These are phyloP conservation scores for Chaetomium fimeti DNA, from an alignment of 495 filamentous ascomycete species.

Conservation along the genomic window DNA sequence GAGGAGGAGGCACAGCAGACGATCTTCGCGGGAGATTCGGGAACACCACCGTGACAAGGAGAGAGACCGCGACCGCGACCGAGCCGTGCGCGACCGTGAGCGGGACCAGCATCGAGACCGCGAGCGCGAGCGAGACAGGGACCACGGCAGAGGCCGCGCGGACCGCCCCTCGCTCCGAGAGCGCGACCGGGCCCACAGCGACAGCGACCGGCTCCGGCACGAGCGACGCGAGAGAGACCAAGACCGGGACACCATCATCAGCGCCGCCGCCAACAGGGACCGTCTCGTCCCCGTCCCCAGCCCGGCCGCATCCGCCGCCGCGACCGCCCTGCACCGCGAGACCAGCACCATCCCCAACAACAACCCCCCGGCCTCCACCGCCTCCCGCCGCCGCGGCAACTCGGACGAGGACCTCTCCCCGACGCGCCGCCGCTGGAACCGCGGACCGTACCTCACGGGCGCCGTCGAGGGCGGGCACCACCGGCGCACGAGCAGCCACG, in stretches of 20 bases:
- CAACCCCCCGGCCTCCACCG: background rate
- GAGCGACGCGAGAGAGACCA: conserved; percentile 7
- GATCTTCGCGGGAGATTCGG: conserved; percentile 18
- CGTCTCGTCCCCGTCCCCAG: background rate
- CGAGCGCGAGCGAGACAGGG: conserved; percentile 8
- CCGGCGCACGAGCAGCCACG: conserved; percentile 47
- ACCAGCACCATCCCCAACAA: background rate
- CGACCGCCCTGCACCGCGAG: conserved; percentile 11
- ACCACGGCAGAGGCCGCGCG: conserved; percentile 9
- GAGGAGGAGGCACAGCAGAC: conserved; percentile 11
- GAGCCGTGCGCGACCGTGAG: conserved; percentile 16
- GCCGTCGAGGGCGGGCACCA: conserved; percentile 28
- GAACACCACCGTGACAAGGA: conserved; percentile 23
- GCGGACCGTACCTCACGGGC: conserved; percentile 30
- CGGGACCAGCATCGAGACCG: conserved; percentile 18
- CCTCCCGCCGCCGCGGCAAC: conserved; percentile 1
- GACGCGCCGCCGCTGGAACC: conserved; percentile 3
- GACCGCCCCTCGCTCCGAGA: conserved; percentile 10
- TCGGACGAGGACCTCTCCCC: conserved; percentile 26
- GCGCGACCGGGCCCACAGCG: conserved; percentile 20
- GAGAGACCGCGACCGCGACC: conserved; percentile 21
- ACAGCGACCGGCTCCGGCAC: conserved; percentile 28
- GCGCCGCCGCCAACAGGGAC: background rate
- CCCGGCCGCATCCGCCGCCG: conserved; percentile 10
- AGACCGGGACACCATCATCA: background rate